These are phyloP conservation scores for Magnusiomyces clavatus DNA, from an alignment of 1,139 yeast species.

Conservation along the genomic window DNA sequence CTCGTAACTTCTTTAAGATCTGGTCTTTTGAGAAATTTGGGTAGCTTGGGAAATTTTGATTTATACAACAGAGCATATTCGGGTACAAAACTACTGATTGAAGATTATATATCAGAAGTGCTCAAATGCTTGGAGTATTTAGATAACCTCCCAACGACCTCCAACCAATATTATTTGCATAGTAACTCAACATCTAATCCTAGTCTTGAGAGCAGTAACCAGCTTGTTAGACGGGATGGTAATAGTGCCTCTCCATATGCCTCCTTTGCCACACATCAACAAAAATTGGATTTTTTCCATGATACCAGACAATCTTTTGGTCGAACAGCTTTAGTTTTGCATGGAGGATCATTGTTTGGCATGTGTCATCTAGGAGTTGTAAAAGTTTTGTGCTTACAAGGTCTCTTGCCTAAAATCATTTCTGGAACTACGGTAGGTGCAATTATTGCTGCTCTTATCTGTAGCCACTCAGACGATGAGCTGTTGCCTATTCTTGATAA, in stretches of 20 bases:
- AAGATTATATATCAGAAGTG: constrained; percentile 76
- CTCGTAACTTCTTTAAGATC: constrained; percentile 70
- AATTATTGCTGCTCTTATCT: constrained; percentile 77
- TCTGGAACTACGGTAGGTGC: constrained; percentile 97
- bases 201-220: background rate
- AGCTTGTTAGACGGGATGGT: constrained; percentile 6
- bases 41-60: constrained; percentile 76
- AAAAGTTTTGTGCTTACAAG: constrained; percentile 64
- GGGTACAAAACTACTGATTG: constrained; percentile 84
- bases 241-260: background rate
- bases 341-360: constrained; percentile 93
- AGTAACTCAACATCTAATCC: constrained; percentile 4
- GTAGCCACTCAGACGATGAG: constrained; percentile 56
- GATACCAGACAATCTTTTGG: constrained; percentile 89
- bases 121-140: constrained; percentile 55
- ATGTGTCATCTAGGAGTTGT: constrained; percentile 90
- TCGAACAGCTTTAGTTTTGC: constrained; percentile 78
- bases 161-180: background rate
- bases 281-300: constrained; percentile 77
- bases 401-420: constrained; percentile 72
- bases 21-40: constrained; percentile 81
- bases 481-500: constrained; percentile 33
- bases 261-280: constrained; percentile 32
- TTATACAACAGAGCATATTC: constrained; percentile 74
- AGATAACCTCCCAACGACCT: constrained; percentile 20